Conservation (phyloP, 768 basidiomycete species). For the Boletus subcaerulescens region DNA sequence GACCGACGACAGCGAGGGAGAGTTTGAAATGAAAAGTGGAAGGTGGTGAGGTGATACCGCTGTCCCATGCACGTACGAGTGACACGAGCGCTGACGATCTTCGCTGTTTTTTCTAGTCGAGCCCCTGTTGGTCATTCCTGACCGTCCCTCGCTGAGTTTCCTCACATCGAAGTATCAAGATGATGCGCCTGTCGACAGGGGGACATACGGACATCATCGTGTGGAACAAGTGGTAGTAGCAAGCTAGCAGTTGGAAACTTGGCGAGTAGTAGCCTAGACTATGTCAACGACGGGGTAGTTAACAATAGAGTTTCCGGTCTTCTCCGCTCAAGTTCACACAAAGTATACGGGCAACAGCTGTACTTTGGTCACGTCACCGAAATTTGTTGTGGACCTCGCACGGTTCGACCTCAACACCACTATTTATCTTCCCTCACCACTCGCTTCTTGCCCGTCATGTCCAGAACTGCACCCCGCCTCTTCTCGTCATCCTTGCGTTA, state of each 20-base stretch:
- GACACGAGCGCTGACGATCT: neutral
- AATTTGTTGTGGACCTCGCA: slow-evolving; percentile 16
- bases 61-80: neutral
- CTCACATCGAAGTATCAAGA: neutral
- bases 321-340: slow-evolving; percentile 30
- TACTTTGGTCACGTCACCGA: slow-evolving; percentile 24
- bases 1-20: slow-evolving; percentile 27
- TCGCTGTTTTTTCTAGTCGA: neutral
- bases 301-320: slow-evolving; percentile 11
- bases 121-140: neutral
- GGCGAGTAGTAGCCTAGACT: neutral
- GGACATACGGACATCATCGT: neutral
- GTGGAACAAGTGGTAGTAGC: neutral
- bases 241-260: neutral
- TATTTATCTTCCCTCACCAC: slow-evolving; percentile 11
- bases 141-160: neutral
- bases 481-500: slow-evolving; percentile 17
- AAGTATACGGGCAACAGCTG: neutral
- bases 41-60: slow-evolving; percentile 6
- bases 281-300: too few species aligned
- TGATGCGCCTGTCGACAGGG: neutral
- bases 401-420: slow-evolving; percentile 3
- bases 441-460: slow-evolving; percentile 14
- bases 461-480: slow-evolving; percentile 18
- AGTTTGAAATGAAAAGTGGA: slow-evolving; percentile 15